Percentiles rank a stretch among this genome's conserved stretches.
These are phyloP conservation scores for Xanthoceras sorbifolium DNA, from an alignment of 345 rosid genomes.

Conservation along the genomic window DNA sequence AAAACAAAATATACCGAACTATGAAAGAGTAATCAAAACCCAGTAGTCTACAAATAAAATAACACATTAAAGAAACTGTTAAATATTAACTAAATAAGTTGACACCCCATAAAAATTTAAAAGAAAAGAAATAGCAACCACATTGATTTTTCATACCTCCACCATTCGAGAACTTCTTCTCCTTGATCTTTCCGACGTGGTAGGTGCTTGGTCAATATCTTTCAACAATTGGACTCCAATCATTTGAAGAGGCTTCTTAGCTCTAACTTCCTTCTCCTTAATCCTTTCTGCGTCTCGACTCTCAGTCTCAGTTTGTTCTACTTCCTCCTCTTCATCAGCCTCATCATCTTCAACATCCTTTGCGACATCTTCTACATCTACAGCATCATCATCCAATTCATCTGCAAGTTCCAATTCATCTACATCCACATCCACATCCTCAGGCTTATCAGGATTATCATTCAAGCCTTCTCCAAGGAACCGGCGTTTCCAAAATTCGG, in stretches of 20 bases:
- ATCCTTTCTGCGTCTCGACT: constrained; percentile 60
- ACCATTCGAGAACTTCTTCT: constrained; percentile 59
- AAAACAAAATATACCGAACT: not conserved
- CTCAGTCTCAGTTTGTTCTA: constrained; percentile 66
- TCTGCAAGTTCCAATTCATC: constrained; percentile 51
- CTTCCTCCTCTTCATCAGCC: constrained; percentile 61
- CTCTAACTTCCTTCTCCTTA: constrained; percentile 79
- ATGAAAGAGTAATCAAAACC: not conserved
- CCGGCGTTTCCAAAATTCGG: constrained; percentile 94
- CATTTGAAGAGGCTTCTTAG: constrained; percentile 87
- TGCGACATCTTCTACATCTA: constrained; percentile 50
- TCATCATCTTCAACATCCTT: constrained; percentile 64
- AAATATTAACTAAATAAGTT: not conserved
- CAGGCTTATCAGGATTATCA: constrained; percentile 46
- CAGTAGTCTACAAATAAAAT: not conserved
- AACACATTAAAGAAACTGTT: not conserved
- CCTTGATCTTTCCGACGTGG: constrained; percentile 60
- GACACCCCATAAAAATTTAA: not conserved
- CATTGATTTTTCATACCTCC: constrained; percentile 48
- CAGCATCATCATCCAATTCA: constrained; percentile 54
- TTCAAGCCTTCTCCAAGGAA: constrained; percentile 84
- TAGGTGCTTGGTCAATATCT: constrained; percentile 62
- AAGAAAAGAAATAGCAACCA: not conserved
- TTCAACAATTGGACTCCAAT: constrained; percentile 91
- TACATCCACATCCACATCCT: constrained; percentile 47